Percentiles rank a stretch among this genome's conserved stretches.
Evolutionary conservation across 73 alveolate genomes (phyloP).

Genomic region (Durusdinium trenchii): DNA sequence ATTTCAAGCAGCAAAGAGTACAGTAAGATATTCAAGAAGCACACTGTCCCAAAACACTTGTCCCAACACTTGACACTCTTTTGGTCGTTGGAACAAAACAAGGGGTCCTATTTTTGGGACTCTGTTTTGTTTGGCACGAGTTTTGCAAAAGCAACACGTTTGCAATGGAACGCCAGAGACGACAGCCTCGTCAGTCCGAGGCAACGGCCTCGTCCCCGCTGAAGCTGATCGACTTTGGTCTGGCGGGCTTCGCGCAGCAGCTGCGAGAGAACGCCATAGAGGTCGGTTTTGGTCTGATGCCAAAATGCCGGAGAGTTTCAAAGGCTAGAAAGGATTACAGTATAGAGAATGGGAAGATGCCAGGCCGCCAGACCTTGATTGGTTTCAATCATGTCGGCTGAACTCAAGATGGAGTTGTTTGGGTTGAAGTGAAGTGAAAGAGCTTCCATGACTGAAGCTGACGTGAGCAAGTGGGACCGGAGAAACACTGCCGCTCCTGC

Average conservation of each 20-base stretch:
- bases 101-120: not conserved
- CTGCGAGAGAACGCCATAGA: conserved; percentile 68
- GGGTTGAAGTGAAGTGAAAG: no score
- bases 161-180: no score
- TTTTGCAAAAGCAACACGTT: no score
- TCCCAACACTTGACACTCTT: not conserved
- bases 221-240: conserved; percentile 71
- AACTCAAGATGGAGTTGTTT: no score
- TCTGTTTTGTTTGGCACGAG: no score
- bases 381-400: no score
- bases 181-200: no score
- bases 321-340: not conserved
- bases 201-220: conserved; percentile 39
- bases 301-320: not conserved
- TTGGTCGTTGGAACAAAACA: not conserved
- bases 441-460: no score
- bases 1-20: not conserved
- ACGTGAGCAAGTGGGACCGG: no score
- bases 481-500: no score
- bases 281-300: not conserved
- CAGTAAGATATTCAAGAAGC: no score
- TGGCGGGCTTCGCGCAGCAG: conserved; percentile 74
- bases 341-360: not conserved
- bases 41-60: not conserved
- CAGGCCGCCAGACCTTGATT: not conserved